phyloP scores from a whole-genome alignment of 2,329 filamentous ascomycete genomes.

The Beauveria australis region DNA sequence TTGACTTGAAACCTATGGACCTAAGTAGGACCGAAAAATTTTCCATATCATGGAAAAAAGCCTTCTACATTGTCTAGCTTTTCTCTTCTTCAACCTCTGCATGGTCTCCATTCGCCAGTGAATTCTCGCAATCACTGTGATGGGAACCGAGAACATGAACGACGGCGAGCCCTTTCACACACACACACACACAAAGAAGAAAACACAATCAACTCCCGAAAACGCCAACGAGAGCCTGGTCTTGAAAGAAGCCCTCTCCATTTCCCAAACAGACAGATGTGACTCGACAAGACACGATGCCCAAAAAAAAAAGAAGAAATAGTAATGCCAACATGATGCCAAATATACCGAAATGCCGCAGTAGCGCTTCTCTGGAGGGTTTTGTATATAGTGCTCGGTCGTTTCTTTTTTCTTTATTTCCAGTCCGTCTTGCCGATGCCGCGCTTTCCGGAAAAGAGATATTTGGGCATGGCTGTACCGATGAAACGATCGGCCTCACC shows the following conservation, averaged over 20 bases:
- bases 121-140: not conserved
- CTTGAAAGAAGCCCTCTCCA: not conserved
- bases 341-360: not conserved
- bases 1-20: not conserved
- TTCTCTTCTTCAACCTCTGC: not conserved
- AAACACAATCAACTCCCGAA: slow-evolving; percentile 11
- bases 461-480: slow-evolving; percentile 73
- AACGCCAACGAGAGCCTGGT: slow-evolving; percentile 2
- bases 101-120: not conserved
- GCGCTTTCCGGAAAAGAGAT: slow-evolving; percentile 88
- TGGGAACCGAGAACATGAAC: too few relatives aligned
- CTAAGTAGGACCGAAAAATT: not conserved
- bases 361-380: not conserved
- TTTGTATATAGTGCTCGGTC: not conserved
- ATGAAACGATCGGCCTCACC: slow-evolving; percentile 94
- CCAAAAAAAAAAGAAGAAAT: not conserved
- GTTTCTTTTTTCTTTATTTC: slow-evolving; percentile 39
- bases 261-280: not conserved
- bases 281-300: slow-evolving; percentile 1
- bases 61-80: slow-evolving; percentile 6
- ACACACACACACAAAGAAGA: slow-evolving; percentile 16
- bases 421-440: slow-evolving; percentile 82
- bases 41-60: slow-evolving; percentile 3
- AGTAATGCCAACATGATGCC: slow-evolving; percentile 6
- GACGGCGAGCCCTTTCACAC: not conserved